Base-by-base conservation (phyloP, 805 yeast species). In the Kazachstania viticola region DNA sequence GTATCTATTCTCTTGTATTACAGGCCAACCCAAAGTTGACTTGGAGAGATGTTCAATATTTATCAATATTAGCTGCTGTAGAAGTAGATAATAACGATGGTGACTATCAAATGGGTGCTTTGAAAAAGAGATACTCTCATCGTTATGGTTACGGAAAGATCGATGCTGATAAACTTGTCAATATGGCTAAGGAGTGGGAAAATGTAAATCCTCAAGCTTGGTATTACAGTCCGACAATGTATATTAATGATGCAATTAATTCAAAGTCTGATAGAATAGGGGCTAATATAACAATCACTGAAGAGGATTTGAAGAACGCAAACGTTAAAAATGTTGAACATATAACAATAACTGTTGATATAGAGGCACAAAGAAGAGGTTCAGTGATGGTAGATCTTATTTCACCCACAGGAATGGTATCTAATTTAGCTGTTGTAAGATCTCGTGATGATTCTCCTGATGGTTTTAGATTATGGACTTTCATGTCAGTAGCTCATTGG, bases 401-500 rank as follows among this genome's bases (percentile, higher is more conserved):
- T 6, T 79, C 95, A 3, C 98, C 98, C 4, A 46, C 55, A 21
- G 94, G 94, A 1, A 65, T 80, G 19, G 61, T 61, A 7, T 83
- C 95, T 14, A 70, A 73, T 28, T 64, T 91, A 38, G 95, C 91
- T 0, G 69, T 75, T 16, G 64, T 65, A 14, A 69, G 98, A 44
- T 58, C 58, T 5, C 42, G 57, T 14, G 98, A 91, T 54, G 41
- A 35, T 7, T 64, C 74, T 5, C 39, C 44, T 2, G 61, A 51
- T 1, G 94, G 95, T 0, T 79, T 83, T 41, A 45, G 51, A 4
- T 65, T 79, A 43, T 91, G 98, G 98, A 80, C 82, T 1, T 91
- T 91, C 50, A 83, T 87, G 83, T 71, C 88, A 9, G 97, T 91
- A n/a, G 96, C 94, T 1, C 97, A 91, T 54, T 91, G 97, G 96